Evolutionary conservation across 495 filamentous ascomycete genomes (phyloP).

Genomic region (Penicillium lividum): DNA sequence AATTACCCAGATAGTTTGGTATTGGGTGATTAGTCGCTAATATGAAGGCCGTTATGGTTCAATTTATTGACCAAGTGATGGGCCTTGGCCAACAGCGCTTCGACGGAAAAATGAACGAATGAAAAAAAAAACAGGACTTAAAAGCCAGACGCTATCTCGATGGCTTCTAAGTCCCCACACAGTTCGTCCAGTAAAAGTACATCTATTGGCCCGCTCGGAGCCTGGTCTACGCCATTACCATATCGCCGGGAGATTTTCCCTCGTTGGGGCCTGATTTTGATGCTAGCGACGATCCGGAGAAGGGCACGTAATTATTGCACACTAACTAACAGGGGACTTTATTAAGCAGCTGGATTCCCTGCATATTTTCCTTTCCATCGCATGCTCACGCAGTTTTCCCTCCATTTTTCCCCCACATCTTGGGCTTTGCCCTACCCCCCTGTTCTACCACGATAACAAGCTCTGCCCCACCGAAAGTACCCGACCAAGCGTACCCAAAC

Average conservation of each 20-base stretch:
- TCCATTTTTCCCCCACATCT: not conserved
- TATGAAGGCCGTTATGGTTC: too few species aligned
- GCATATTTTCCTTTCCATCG: not conserved
- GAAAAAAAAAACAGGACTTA: not conserved
- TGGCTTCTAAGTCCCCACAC: conserved; percentile 27
- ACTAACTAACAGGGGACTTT: not conserved
- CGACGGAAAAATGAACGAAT: not conserved
- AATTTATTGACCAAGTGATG: not conserved
- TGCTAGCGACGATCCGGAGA: conserved; percentile 26
- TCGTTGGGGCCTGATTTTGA: conserved; percentile 15
- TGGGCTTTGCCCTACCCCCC: not conserved
- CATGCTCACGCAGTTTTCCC: not conserved
- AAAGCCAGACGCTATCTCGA: conserved; percentile 23
- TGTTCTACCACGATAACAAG: not conserved
- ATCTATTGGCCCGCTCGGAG: conserved; percentile 17
- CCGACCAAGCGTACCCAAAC: not conserved
- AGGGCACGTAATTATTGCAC: conserved; percentile 9
- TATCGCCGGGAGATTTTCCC: conserved; percentile 19
- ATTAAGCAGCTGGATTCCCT: conserved; percentile 1
- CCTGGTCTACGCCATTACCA: conserved; percentile 10
- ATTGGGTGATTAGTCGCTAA: not conserved
- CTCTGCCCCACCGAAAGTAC: not conserved
- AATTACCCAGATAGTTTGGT: not conserved
- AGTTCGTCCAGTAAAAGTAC: conserved; percentile 18
- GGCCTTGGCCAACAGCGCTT: not conserved